Evolutionary conservation across 371 early-diverging fungal species (phyloP).

Genomic region (Mucor irregularis): DNA sequence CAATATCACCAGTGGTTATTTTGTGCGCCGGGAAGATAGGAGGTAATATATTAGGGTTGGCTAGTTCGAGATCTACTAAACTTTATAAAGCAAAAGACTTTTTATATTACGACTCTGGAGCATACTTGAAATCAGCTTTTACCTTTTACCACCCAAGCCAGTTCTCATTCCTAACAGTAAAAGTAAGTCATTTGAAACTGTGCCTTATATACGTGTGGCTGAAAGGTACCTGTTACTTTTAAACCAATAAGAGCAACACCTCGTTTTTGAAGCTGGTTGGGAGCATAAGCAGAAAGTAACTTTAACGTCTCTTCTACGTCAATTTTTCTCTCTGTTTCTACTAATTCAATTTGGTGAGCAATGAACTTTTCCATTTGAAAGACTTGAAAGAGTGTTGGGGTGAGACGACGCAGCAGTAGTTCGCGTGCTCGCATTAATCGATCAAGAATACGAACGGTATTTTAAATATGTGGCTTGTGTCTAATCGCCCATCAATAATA

Average conservation of each 20-base stretch:
- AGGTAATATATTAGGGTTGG: constrained; percentile 49
- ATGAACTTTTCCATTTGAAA: constrained; percentile 28
- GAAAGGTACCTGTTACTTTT: constrained; percentile 60
- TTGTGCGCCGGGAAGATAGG: constrained; percentile 65
- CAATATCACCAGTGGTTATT: constrained; percentile 77
- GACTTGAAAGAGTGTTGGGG: not conserved
- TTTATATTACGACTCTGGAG: no score
- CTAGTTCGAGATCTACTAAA: constrained; percentile 69
- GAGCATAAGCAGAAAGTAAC: constrained; percentile 51
- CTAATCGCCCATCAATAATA: no score
- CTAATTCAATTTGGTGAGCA: constrained; percentile 56
- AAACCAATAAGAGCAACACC: constrained; percentile 70
- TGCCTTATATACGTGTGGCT: no score
- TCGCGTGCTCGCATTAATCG: no score
- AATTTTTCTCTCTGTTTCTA: constrained; percentile 61
- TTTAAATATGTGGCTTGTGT: no score
- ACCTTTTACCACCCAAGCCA: constrained; percentile 79
- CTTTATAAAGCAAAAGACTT: constrained; percentile 29
- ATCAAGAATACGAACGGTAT: no score
- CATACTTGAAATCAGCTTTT: not conserved
- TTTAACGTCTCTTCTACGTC: constrained; percentile 65
- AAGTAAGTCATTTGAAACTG: not conserved
- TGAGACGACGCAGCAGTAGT: not conserved
- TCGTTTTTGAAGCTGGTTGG: constrained; percentile 66
- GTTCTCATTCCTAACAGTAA: constrained; percentile 56